Evolutionary conservation across 2,329 filamentous ascomycete species (phyloP).

Genomic region (Colletotrichum tofieldiae): DNA sequence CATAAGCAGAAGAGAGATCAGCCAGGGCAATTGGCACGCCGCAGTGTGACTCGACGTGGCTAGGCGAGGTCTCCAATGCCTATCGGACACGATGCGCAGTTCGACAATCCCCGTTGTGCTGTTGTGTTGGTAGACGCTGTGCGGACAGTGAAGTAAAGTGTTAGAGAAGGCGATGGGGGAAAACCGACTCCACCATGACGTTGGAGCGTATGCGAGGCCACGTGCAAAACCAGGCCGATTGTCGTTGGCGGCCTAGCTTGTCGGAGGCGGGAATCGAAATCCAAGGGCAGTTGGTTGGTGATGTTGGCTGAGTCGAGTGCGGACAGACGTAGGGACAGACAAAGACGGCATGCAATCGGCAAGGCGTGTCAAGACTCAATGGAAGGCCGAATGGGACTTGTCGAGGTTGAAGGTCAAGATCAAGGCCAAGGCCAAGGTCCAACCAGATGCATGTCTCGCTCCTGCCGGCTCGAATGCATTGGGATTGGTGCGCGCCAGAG

Average conservation of each 20-base stretch:
- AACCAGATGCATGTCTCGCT: slow-evolving; percentile 8
- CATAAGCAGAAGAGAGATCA: slow-evolving; percentile 7
- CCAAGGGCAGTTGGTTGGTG: neutral
- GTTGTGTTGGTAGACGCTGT: neutral
- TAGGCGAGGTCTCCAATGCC: neutral
- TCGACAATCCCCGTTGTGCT: neutral
- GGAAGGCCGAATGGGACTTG: neutral
- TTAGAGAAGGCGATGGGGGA: neutral
- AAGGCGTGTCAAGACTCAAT: neutral
- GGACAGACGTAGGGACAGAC: neutral
- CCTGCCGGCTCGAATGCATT: slow-evolving; percentile 12
- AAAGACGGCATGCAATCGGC: neutral
- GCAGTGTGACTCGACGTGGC: neutral
- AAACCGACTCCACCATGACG: slow-evolving; percentile 2
- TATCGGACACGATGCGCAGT: neutral
- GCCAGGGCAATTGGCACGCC: slow-evolving; percentile 18
- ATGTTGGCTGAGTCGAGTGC: neutral
- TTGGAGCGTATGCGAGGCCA: neutral
- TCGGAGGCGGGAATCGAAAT: neutral
- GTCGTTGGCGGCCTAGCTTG: neutral
- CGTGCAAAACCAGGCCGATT: neutral
- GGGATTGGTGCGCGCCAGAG: slow-evolving; percentile 27
- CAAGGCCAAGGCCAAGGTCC: neutral
- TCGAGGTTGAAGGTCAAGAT: neutral
- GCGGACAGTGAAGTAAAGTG: neutral